These are phyloP conservation scores for Phaeodactylum tricornutum DNA, from an alignment of 108 stramenopile genomes.

Conservation along the genomic window DNA sequence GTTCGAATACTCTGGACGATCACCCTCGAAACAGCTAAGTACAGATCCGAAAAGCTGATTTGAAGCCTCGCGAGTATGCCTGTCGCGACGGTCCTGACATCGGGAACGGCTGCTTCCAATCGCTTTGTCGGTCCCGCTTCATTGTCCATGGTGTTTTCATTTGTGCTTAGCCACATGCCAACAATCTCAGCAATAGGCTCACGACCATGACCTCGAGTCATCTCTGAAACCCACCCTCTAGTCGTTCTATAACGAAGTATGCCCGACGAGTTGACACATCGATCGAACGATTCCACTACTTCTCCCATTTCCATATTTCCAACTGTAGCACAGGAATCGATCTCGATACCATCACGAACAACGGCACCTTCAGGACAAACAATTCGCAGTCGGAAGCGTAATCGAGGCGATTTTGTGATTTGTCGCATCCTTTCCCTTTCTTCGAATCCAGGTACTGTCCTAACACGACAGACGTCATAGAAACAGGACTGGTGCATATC, in stretches of 20 bases:
- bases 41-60: slow-evolving; percentile 42
- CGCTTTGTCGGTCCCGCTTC: slow-evolving; percentile 18
- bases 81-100: slow-evolving; percentile 50
- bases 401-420: slow-evolving; percentile 9
- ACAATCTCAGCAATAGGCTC: slow-evolving; percentile 92
- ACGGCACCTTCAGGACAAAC: slow-evolving; percentile 87
- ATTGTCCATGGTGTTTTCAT: neutral
- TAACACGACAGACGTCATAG: slow-evolving; percentile 58
- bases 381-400: slow-evolving; percentile 63
- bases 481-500: slow-evolving; percentile 51
- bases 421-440: slow-evolving; percentile 17
- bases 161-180: slow-evolving; percentile 26
- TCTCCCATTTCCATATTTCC: slow-evolving; percentile 84
- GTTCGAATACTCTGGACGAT: slow-evolving; percentile 40
- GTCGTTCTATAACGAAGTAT: slow-evolving; percentile 79
- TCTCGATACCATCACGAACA: slow-evolving; percentile 83
- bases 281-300: slow-evolving; percentile 65
- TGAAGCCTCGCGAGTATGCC: slow-evolving; percentile 63
- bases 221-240: slow-evolving; percentile 90
- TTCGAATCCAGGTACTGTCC: slow-evolving; percentile 51
- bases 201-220: slow-evolving; percentile 80
- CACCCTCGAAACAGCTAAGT: slow-evolving; percentile 37
- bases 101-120: slow-evolving; percentile 57
- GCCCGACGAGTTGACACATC: slow-evolving; percentile 84
- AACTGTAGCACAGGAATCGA: slow-evolving; percentile 78